These are phyloP conservation scores for Terana coerulea DNA, from an alignment of 768 basidiomycete species.

Conservation along the genomic window DNA sequence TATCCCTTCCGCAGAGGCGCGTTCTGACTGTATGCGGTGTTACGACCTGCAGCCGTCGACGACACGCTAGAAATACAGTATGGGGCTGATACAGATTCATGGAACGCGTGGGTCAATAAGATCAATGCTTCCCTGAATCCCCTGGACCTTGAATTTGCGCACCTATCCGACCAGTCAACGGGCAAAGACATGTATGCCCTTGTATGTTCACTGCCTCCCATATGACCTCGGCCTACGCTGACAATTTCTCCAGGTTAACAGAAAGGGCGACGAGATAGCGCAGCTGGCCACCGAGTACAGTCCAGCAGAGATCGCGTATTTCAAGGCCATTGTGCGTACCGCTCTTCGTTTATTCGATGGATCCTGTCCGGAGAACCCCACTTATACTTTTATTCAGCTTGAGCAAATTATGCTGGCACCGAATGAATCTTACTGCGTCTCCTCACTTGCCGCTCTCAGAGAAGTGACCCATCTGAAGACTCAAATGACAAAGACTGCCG, in stretches of 20 bases:
- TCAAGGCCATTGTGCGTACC: constrained; percentile 78
- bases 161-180: constrained; percentile 56
- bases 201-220: constrained; percentile 41
- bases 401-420: constrained; percentile 86
- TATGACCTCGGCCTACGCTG: not conserved
- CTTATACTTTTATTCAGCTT: no score
- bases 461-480: constrained; percentile 52
- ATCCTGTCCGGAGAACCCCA: no score
- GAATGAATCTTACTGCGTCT: constrained; percentile 68
- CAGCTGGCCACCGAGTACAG: constrained; percentile 84
- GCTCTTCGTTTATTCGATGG: no score
- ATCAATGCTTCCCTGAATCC: constrained; percentile 64
- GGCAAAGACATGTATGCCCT: constrained; percentile 66
- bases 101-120: constrained; percentile 55
- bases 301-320: constrained; percentile 75
- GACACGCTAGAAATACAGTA: constrained; percentile 44
- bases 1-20: not conserved
- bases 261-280: constrained; percentile 75
- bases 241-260: constrained; percentile 56
- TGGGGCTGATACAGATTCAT: constrained; percentile 40
- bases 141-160: constrained; percentile 71
- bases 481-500: constrained; percentile 72
- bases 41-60: constrained; percentile 43
- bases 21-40: constrained; percentile 4
- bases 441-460: constrained; percentile 72